Evolutionary conservation across 192 early-diverging fungal genomes (phyloP).

Genomic region (Paraglomus occultum): DNA sequence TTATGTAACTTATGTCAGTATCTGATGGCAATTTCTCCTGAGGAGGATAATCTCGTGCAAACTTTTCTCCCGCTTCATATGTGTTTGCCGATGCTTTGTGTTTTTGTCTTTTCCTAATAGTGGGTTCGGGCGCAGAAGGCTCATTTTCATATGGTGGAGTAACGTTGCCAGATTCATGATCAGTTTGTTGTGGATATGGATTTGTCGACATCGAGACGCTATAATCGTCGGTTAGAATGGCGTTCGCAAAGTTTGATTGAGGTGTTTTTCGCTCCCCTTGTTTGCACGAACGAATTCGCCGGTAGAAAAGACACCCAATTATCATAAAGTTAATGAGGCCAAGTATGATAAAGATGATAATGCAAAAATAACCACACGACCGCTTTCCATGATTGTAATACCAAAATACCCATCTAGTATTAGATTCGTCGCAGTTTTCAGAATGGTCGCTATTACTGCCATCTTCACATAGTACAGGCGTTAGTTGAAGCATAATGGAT

Average conservation of each 20-base stretch:
- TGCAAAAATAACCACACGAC: constrained; percentile 13
- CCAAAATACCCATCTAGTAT: constrained; percentile 24
- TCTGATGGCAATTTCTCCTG: constrained; percentile 1
- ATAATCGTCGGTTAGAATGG: background rate
- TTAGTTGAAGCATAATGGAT: too few species aligned
- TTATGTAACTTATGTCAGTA: constrained; percentile 5
- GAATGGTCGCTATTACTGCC: too few species aligned
- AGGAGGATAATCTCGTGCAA: constrained; percentile 10
- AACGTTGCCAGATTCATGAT: background rate
- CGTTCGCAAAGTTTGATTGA: background rate
- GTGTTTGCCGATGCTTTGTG: background rate
- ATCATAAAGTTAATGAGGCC: constrained; percentile 12
- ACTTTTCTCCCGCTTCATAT: constrained; percentile 14
- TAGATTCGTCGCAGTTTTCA: background rate
- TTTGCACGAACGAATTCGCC: background rate
- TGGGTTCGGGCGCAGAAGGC: background rate
- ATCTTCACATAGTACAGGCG: too few species aligned
- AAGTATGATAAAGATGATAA: background rate
- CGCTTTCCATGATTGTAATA: constrained; percentile 20
- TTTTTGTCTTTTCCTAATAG: background rate
- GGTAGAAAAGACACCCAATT: background rate
- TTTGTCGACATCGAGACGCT: background rate
- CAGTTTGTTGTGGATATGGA: background rate
- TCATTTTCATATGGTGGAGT: background rate
- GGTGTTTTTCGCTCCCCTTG: too few species aligned